Base-by-base conservation (phyloP, 2,329 filamentous ascomycete species). In the Sporothrix sp. region DNA sequence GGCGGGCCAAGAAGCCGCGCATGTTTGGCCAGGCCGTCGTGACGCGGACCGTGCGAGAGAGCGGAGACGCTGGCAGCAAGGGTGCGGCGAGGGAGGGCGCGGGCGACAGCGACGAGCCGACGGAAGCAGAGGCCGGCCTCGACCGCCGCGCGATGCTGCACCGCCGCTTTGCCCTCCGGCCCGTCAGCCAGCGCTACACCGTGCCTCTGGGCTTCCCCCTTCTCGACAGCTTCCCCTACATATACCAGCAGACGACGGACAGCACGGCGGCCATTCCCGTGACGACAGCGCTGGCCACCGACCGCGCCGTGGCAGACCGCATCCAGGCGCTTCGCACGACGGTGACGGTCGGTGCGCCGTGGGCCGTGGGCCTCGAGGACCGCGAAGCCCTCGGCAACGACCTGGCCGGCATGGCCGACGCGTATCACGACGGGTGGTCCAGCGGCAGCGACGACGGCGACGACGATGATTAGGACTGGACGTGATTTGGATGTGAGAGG, bases 381-480 rank as follows among this genome's bases (percentile, higher is more conserved):
- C 77, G 91, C 37, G 93, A 98, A 66, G 73, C 74, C 2, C 71
- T 97, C n/a, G 79, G 81, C 40, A 93, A 95, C 61, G 82, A 85
- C 11, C 71, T 98, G 35, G 81, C 85, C 21, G 84, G 86, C 53
- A 82, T 97, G 60, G 84, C 85, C 1, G 90, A 95, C 61, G 86
- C 86, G 53, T 97, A 96, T 64, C 82, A 87, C 58, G 87, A 93
- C 54, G 88, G 88, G 1, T 95, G 87, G 86, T 82, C 81, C 11
- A 88, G 84, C 60, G 87, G 82, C 21, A 84, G 79, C 52, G 85
- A 87, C 58, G 75, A 81, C 8, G 82, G 79, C 18, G 81, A 87
- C 52, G 83, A 87, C 46, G 72, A 77, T 3, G 50, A 44, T 10
- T 40, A 16, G 21, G 20, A 45, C 1, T 28, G 10, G 3, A 28